These are phyloP conservation scores for Fusarium concolor DNA, from an alignment of 2,329 filamentous ascomycete species.

Conservation along the genomic window DNA sequence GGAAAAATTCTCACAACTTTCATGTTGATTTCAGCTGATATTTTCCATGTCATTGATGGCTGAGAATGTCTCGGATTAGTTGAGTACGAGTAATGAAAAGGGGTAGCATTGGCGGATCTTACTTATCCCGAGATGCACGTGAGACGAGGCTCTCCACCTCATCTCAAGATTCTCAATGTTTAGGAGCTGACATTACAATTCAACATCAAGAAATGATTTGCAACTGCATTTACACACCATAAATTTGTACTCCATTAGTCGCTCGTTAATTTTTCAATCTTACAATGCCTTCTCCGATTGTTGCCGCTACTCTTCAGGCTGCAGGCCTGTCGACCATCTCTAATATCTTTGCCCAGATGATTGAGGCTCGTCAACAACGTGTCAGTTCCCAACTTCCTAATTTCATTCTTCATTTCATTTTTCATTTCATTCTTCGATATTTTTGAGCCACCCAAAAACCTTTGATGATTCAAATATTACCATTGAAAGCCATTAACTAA, in stretches of 20 bases:
- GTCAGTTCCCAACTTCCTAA: too few relatives aligned
- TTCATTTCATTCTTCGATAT: neutral
- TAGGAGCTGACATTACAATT: conserved; percentile 9
- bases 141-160: conserved; percentile 29
- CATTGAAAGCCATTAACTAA: neutral
- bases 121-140: conserved; percentile 33
- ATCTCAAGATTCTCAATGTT: conserved; percentile 15
- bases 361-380: conserved; percentile 62
- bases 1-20: too few relatives aligned
- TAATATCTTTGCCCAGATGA: conserved; percentile 66
- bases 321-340: conserved; percentile 63
- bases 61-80: neutral
- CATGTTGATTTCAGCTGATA: too few relatives aligned
- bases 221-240: neutral
- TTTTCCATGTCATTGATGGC: accelerated
- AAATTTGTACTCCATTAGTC: neutral
- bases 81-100: conserved; percentile 11
- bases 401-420: too few relatives aligned
- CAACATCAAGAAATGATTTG: neutral
- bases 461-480: too few relatives aligned
- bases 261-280: neutral
- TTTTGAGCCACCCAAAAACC: too few relatives aligned
- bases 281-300: conserved; percentile 62
- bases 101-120: conserved; percentile 26
- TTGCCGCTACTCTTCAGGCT: conserved; percentile 65